These are phyloP conservation scores for Aspergillus clavatus DNA, from an alignment of 2,329 filamentous ascomycete genomes.

Conservation along the genomic window DNA sequence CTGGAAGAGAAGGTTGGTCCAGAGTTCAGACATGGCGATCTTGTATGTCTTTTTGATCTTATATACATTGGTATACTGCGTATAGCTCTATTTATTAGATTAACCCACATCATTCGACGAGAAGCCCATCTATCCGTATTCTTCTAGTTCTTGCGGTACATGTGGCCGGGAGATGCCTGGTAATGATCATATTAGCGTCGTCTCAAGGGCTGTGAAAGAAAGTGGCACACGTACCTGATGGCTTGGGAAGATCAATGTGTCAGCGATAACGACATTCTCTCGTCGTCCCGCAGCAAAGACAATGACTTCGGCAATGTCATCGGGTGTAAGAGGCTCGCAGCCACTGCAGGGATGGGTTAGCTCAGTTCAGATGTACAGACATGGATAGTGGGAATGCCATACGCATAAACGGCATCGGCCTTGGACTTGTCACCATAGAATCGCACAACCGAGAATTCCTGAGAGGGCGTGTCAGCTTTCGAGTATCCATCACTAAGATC, in stretches of 20 bases:
- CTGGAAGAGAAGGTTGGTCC: too few relatives aligned
- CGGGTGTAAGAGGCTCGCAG: constrained; percentile 76
- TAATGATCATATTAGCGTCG: not conserved
- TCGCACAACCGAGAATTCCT: constrained; percentile 83
- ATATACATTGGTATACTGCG: not conserved
- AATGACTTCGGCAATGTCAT: constrained; percentile 85
- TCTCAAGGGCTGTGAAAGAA: not conserved
- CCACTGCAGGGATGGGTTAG: constrained; percentile 47
- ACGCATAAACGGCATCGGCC: constrained; percentile 85
- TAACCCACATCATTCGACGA: too few relatives aligned
- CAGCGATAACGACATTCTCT: constrained; percentile 87
- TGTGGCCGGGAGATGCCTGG: constrained; percentile 17
- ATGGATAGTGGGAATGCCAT: constrained; percentile 37
- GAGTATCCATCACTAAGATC: constrained; percentile 4
- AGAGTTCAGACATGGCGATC: too few relatives aligned
- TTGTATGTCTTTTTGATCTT: too few relatives aligned
- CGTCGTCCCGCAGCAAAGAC: constrained; percentile 79
- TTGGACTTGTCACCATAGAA: constrained; percentile 86
- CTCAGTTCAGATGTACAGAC: not conserved
- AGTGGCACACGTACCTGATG: constrained; percentile 63
- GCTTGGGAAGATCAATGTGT: constrained; percentile 80
- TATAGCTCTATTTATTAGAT: not conserved
- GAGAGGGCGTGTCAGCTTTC: not conserved
- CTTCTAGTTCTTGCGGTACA: constrained; percentile 23
- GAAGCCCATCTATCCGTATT: not conserved